These are phyloP conservation scores for Aspergillus japonicus DNA, from an alignment of 2,329 filamentous ascomycete species.

Conservation along the genomic window DNA sequence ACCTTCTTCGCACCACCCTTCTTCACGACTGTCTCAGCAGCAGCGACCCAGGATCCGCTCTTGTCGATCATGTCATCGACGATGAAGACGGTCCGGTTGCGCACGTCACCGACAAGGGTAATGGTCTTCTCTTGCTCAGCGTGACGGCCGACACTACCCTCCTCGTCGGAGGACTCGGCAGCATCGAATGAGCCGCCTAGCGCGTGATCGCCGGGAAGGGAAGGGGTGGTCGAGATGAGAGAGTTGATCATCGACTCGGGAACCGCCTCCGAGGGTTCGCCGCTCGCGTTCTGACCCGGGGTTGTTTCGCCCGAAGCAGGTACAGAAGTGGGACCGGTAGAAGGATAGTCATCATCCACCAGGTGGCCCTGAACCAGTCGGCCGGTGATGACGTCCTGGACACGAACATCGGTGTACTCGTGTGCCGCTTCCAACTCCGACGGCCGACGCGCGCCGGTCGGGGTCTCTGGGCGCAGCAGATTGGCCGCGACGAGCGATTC, in stretches of 20 bases:
- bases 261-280: slow-evolving; percentile 53
- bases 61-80: slow-evolving; percentile 99
- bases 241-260: slow-evolving; percentile 84
- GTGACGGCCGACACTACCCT: slow-evolving; percentile 55
- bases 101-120: slow-evolving; percentile 94
- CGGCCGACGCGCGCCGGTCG: slow-evolving; percentile 39
- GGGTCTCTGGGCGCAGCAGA: slow-evolving; percentile 38
- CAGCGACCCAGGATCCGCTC: slow-evolving; percentile 92
- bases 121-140: slow-evolving; percentile 88
- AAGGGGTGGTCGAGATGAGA: slow-evolving; percentile 77
- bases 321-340: slow-evolving; percentile 63
- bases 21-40: slow-evolving; percentile 94
- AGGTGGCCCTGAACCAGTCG: slow-evolving; percentile 91
- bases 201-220: slow-evolving; percentile 65
- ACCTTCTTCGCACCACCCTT: slow-evolving; percentile 87
- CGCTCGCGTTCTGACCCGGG: slow-evolving; percentile 47
- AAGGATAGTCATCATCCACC: slow-evolving; percentile 89
- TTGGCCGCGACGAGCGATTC: slow-evolving; percentile 26
- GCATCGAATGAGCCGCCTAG: slow-evolving; percentile 84
- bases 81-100: slow-evolving; percentile 83
- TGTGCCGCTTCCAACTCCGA: slow-evolving; percentile 47
- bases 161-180: slow-evolving; percentile 88
- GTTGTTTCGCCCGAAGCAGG: slow-evolving; percentile 60
- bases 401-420: slow-evolving; percentile 75
- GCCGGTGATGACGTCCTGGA: slow-evolving; percentile 85